Evolutionary conservation across 2,329 filamentous ascomycete species (phyloP), one percentile per base, ranked within the genome.

Genomic region (Sporothrix variecibatus): DNA sequence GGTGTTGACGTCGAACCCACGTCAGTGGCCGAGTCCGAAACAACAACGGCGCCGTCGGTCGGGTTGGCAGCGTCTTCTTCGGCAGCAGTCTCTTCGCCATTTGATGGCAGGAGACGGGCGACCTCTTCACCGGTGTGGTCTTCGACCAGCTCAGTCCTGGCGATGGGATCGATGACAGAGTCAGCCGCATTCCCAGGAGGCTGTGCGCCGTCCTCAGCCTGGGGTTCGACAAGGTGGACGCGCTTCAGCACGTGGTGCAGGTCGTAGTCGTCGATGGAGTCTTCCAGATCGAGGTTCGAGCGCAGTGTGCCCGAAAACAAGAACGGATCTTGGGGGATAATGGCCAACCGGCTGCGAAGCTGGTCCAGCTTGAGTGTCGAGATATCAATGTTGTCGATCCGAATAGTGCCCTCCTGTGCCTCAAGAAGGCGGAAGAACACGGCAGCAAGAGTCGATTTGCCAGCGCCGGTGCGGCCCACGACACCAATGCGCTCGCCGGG

Each of bases 281-380:
- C 84, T 80, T 91, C 91, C 1, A 90, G 89, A 76, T 92, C 90
- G 4, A 92, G 82, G 75, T 92, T 92, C 68, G 85, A 87, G 62
- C 90, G 84, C 70, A 92, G 86, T 0, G 90, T 91, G 64, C 90
- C 90, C 71, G 87, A 87, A 84, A 92, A 92, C 3, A 92, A 83
- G 1, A 90, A 91, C 0, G 90, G 90, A 74, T 92, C 90, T 79
- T 92, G 90, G 0, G 90, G 90, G 73, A 92, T 92, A 78, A 92
- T 92, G 60, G 88, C 87, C 7, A 92, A 83, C 34, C 89, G 86
- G 67, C 86, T 89, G 11, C 90, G 85, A 17, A 92, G 82, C 78
- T 91, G 87, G 70, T 87, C 85, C 3, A 92, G 85, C 56, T 89
- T 89, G 75, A 92, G 85, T 3, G 82, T 88, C 76, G 85, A 83